Base-by-base conservation (phyloP, 352 stramenopile species). In the Pythium guiyangense region DNA sequence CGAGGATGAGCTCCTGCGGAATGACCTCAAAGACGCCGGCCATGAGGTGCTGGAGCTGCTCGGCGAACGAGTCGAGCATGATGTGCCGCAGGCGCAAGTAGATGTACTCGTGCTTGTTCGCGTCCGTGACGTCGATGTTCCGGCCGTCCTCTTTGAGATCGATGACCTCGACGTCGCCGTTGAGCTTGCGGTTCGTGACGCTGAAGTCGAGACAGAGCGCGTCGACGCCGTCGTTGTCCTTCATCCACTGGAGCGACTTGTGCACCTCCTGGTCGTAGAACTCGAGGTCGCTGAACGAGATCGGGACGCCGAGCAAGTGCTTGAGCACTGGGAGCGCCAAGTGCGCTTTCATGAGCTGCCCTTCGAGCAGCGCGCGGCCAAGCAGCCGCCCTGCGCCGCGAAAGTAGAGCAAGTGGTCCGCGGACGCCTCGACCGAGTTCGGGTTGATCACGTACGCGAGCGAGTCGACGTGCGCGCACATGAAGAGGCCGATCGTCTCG, bases 41-140 rank as follows among this genome's bases (percentile, higher is more conserved):
- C 74, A 95, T 90, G 31, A 95, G 52, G 56, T 91, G 94, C 62
- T 95, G 92, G 29, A 99, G 69, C 60, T 99, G 95, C 60, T 96
- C 84, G 15, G 78, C 77, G 49, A 99, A 96, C 45, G 91, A 87
- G 61, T 96, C 96, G 52, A 99, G 77, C 68, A 99, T 86, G 57
- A 96, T 92, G 77, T 99, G 98, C 56, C 96, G 97, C 39, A 99
- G 73, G 43, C 84, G 89, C 54, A 97, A 68, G 57, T 98, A 93
- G 18, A 98, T 82, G 76, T 98, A 99, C 73, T 99, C 92, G 26
- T 96, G 86, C 64, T 98, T 96, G 83, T 99, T 99, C 34, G 98
- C 92, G 63, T 98, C 96, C n/a, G 88, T 94, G n/a, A 95, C 60
- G 0, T 88, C 73, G 43, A 94, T 92, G 54, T 91, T 77, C 54